Evolutionary conservation across 169 alveolate species (phyloP), one percentile per base, ranked within the genome.

Genomic region (Plasmodium ovale): DNA sequence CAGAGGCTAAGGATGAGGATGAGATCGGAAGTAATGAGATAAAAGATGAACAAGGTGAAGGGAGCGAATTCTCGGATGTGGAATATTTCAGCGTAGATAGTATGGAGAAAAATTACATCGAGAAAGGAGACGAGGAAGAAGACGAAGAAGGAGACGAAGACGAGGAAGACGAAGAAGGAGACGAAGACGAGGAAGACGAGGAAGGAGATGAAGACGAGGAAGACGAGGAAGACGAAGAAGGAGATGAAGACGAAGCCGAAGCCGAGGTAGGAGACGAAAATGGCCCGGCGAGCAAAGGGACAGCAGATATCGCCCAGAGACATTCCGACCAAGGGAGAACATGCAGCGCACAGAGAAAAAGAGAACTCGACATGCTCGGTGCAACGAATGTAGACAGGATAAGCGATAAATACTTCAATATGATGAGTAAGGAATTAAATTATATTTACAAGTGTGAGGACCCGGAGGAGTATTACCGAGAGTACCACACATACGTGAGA

Each of bases 381-480:
- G 27, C 54, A 14, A 37, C 54, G 23, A 44, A 72, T 39, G 27
- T 35, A 1, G 69, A 72, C 21, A 51, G 54, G n/a, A 72, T 72
- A 53, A 54, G 82, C 49, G 82, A 59, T 37, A 65, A 51, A 2
- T 82, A 82, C 33, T 65, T 65, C 12, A 16, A 58, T 35, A 29
- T 51, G 56, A 67, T 67, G 82, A 65, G 21, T 53, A 64, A 82
- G 1, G 82, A 67, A 51, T 65, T 82, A 70, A 51, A 69, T 35
- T 82, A 65, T 58, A 69, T 82, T 4, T 65, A 82, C 65, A 65
- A 69, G 42, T 82, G 90, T 31, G 47, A 12, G 7, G 51, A 54
- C 23, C 90, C 90, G 4, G 49, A 51, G 31, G 49, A 64, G 29
- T 82, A 82, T 59, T 82, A 82, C 44, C 9, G 31, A 58, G 31